Evolutionary conservation across 2,329 filamentous ascomycete species (phyloP), one percentile per base, ranked within the genome.

Genomic region (Cercospora berteroae): DNA sequence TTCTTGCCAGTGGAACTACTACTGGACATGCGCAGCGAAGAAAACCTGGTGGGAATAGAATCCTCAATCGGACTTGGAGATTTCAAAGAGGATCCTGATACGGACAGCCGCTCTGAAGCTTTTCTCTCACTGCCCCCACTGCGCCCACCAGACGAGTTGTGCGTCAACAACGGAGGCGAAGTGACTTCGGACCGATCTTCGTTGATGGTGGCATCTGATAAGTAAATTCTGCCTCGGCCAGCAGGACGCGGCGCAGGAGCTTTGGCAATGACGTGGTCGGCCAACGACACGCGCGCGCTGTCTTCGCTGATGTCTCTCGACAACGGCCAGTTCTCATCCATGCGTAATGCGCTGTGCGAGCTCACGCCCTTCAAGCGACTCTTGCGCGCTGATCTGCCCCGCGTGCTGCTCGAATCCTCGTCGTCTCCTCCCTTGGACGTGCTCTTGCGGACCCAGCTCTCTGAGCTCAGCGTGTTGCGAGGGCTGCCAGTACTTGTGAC

Each of bases 171-270:
- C 2, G 64, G 64, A 23, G 69, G 71, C 8, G 72, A 68, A n/a
- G 72, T 72, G n/a, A 48, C 20, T 12, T 64, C 59, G 16, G 67
- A 31, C 39, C 65, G 65, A 65, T 71, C 70, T 33, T 74, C 73
- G 56, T 65, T 65, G 27, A 71, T 67, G 7, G 68, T 69, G 5
- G 67, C 68, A 65, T 76, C 75, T 23, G 65, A 69, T 63, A 75
- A 67, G 63, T 73, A 76, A 23, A 76, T 61, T 44, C 74, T 68
- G 20, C 68, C 69, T 20, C 78, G 85, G 7, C 77, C 75, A 67
- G 78, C 81, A 55, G 79, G 79, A 74, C 59, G 79, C 80, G 25
- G 78, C 76, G 42, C 80, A 73, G 58, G 71, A 27, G 74, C 67
- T 60, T 67, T 68, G 4, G 72, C 70, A 44, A 75, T 73, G 64